Conservation (phyloP, 768 basidiomycete genomes). For the Clathrus columnatus region DNA sequence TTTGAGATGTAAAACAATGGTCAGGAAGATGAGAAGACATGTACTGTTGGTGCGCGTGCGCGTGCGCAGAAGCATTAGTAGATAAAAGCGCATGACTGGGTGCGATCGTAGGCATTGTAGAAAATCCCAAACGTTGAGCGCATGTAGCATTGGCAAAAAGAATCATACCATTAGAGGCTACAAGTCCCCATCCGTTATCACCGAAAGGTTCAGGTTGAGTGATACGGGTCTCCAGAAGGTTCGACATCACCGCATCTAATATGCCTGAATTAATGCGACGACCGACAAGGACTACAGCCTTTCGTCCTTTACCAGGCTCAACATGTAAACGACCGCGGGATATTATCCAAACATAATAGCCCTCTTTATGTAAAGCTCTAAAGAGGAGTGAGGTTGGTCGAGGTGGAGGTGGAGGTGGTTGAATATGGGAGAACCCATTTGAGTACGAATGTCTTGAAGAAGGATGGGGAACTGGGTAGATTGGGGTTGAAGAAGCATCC, state of each 20-base stretch:
- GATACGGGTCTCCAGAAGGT: constrained; percentile 29
- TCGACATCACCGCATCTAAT: constrained; percentile 48
- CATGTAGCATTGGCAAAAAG: not conserved
- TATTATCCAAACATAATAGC: constrained; percentile 80
- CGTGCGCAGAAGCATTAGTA: constrained; percentile 23
- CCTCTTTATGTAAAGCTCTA: constrained; percentile 62
- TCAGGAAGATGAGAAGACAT: not conserved
- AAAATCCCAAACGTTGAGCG: not conserved
- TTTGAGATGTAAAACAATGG: not conserved
- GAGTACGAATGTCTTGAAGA: not conserved
- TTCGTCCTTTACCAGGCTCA: constrained; percentile 89
- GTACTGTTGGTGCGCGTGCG: not conserved
- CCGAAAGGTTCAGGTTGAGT: not conserved
- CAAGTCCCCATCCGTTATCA: constrained; percentile 6
- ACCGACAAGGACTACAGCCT: constrained; percentile 87
- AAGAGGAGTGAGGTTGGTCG: constrained; percentile 78
- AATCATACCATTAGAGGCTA: constrained; percentile 11
- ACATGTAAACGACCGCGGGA: constrained; percentile 81
- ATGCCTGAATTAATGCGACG: constrained; percentile 51
- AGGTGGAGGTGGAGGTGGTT: constrained; percentile 22
- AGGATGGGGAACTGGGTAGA: not conserved
- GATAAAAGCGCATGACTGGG: constrained; percentile 20
- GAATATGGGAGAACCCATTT: constrained; percentile 9
- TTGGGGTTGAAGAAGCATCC: constrained; percentile 28
- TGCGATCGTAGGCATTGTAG: constrained; percentile 9